These are phyloP conservation scores for Aspergillus spinulosporus DNA, from an alignment of 2,329 filamentous ascomycete genomes.

Conservation along the genomic window DNA sequence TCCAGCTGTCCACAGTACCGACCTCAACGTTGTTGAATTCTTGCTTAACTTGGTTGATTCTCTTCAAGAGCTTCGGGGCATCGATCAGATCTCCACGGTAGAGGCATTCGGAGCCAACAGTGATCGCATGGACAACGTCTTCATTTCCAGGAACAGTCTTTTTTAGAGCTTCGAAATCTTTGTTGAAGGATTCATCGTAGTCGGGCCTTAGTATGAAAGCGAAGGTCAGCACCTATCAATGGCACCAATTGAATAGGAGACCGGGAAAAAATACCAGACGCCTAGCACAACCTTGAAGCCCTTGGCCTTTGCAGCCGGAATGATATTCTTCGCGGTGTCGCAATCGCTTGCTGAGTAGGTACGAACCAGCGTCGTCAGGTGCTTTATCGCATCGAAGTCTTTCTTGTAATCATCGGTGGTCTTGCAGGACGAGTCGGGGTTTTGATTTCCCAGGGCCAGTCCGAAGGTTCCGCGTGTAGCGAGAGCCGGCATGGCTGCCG, in stretches of 20 bases:
- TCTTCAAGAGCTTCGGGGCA: constrained; percentile 58
- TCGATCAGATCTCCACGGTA: constrained; percentile 66
- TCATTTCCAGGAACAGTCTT: constrained; percentile 47
- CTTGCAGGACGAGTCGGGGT: constrained; percentile 63
- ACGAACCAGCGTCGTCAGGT: constrained; percentile 59
- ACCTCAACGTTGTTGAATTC: constrained; percentile 58
- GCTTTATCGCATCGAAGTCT: constrained; percentile 64
- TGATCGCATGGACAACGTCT: constrained; percentile 66
- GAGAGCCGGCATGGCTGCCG: constrained; percentile 49
- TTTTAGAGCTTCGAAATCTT: constrained; percentile 61
- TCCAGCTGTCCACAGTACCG: constrained; percentile 72
- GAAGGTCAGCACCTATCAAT: constrained; percentile 5
- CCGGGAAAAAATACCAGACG: constrained; percentile 55
- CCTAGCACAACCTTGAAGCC: constrained; percentile 69
- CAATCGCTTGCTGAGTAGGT: constrained; percentile 69
- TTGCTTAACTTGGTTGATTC: constrained; percentile 63
- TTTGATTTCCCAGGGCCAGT: constrained; percentile 67
- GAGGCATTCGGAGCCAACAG: constrained; percentile 69
- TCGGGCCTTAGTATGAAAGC: constrained; percentile 54
- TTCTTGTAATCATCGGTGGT: constrained; percentile 60
- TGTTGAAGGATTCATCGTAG: constrained; percentile 60
- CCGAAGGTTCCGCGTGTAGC: constrained; percentile 59
- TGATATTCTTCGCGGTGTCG: constrained; percentile 61
- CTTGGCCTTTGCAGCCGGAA: constrained; percentile 65
- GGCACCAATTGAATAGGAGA: neutral